Evolutionary conservation across 768 basidiomycete species (phyloP).

Genomic region (Suillus variegatus): DNA sequence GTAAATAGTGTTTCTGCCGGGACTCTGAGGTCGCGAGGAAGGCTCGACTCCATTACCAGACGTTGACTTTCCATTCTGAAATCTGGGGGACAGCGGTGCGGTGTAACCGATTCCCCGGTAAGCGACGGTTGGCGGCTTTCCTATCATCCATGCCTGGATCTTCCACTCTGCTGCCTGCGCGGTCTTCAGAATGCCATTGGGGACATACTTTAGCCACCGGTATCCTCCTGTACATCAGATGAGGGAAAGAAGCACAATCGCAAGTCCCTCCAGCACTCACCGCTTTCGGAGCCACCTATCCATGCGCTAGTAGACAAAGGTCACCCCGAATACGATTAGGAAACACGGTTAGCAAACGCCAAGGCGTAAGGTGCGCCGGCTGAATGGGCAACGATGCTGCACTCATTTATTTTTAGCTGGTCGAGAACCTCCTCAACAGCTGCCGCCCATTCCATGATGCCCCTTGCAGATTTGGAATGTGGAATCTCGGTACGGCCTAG

Average conservation of each 20-base stretch:
- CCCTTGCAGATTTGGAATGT: conserved; percentile 65
- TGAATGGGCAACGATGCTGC: conserved; percentile 92
- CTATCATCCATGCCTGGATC: conserved; percentile 95
- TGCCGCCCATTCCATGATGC: conserved; percentile 87
- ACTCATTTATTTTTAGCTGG: conserved; percentile 70
- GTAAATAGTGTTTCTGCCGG: conserved; percentile 25
- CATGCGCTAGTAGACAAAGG: conserved; percentile 89
- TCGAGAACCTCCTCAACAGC: conserved; percentile 92
- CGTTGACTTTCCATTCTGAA: conserved; percentile 19
- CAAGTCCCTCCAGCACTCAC: conserved; percentile 39
- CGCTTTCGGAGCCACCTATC: conserved; percentile 89
- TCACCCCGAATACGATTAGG: conserved; percentile 80
- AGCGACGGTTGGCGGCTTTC: conserved; percentile 85
- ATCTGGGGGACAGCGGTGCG: conserved; percentile 41
- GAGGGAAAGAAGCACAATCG: conserved; percentile 14
- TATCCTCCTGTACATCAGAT: conserved; percentile 62
- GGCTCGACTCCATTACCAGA: conserved; percentile 21
- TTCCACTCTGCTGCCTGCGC: conserved; percentile 98
- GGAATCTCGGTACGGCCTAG: conserved; percentile 80
- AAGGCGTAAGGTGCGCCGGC: conserved; percentile 95
- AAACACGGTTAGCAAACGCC: conserved; percentile 77
- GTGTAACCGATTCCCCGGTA: conserved; percentile 88
- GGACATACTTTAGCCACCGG: conserved; percentile 97
- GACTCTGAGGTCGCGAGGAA: conserved; percentile 20
- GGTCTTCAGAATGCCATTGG: conserved; percentile 88